These are phyloP conservation scores for Senna tora DNA, from an alignment of 306 rosid species.

Conservation along the genomic window DNA sequence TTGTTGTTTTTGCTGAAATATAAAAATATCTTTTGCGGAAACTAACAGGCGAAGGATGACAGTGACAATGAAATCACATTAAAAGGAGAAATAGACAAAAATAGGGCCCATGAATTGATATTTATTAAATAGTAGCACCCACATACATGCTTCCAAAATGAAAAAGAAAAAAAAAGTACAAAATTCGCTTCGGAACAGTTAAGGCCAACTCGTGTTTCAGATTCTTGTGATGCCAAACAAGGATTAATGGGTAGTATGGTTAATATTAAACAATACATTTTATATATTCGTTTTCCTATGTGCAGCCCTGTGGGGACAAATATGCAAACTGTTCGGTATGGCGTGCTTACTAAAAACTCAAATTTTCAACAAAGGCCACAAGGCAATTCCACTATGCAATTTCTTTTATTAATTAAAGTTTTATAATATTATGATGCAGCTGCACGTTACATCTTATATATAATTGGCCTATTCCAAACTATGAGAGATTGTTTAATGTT, in stretches of 20 bases:
- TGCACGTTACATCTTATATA: background rate
- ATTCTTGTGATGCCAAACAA: constrained; percentile 1
- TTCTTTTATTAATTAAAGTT: background rate
- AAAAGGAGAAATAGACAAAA: background rate
- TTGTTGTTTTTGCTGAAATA: background rate
- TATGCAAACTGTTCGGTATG: background rate
- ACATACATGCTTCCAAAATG: constrained; percentile 1
- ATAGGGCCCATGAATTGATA: background rate
- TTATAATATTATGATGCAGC: background rate
- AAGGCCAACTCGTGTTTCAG: constrained; percentile 25
- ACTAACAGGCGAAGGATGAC: background rate
- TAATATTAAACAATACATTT: background rate
- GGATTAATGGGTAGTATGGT: background rate
- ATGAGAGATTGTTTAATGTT: background rate
- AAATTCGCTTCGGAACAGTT: background rate
- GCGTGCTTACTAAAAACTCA: background rate
- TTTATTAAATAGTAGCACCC: background rate
- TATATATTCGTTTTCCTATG: background rate
- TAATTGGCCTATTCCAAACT: background rate
- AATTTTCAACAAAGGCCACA: background rate
- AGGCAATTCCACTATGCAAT: background rate
- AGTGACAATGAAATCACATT: background rate
- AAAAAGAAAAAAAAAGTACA: background rate
- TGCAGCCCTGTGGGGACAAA: background rate
- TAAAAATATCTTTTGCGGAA: background rate